Evolutionary conservation across 176 grass and related monocot genomes (phyloP), one percentile per base, ranked within the genome.

Genomic region (Triticum monococcum): DNA sequence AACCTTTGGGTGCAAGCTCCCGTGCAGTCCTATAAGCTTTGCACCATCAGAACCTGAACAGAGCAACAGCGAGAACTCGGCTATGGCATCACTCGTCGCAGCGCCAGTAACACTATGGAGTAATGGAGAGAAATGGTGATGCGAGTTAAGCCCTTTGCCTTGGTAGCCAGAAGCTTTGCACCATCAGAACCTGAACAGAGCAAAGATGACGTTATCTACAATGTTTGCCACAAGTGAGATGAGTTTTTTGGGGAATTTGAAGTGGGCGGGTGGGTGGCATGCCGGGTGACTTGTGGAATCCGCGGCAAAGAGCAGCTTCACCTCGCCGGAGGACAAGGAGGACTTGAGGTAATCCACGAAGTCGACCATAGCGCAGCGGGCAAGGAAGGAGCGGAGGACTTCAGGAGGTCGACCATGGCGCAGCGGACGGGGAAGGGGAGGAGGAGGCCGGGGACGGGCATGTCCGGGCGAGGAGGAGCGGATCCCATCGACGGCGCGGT

Each of bases 331-430:
- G 38, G 91, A 92, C 6, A 95, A 46, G 63, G 91, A 91, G 2
- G 91, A 95, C 79, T 83, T 82, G 75, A 98, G 79, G 63, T 95
- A 95, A 45, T 92, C 88, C 79, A 95, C 37, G 83, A 98, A 95
- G 61, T 98, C 93, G 88, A 83, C 84, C 88, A 95, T 25, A 91
- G 12, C 12, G 12, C 11, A 13, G 9, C 12, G 43, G 11, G 4
- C 3, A 3, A 4, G 43, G 12, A 46, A 46, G 43, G 43, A 11
- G 43, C 12, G 57, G 91, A 89, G 2, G 93, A 95, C 75, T 80
- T 82, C 75, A 95, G 45, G 77, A 98, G 94, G 61, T 95, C 91
- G 89, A 85, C 81, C 88, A 95, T 25, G 93, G 41, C 41, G 9
- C 41, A 43, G 10, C 41, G 41, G 41, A 43, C 9, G 41, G 41